A percentile compares a stretch with the other conserved stretches of the same genome.
Conservation (phyloP, 148 eudicot species). For the Rhododendron vialii region DNA sequence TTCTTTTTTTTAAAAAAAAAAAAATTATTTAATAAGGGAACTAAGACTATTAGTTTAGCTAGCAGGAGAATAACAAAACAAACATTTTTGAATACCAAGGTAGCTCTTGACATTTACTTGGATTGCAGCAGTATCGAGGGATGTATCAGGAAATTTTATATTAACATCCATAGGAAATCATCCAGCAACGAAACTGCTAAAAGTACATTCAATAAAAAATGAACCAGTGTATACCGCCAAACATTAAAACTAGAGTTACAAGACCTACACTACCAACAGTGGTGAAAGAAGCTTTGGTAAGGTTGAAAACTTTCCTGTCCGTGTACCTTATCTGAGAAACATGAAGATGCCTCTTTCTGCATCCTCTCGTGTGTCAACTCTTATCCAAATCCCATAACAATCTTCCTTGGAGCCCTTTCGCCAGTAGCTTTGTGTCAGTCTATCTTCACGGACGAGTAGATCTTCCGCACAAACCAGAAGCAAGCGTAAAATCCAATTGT, state of each 20-base stretch:
- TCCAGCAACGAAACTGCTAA: neutral
- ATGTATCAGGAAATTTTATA: neutral
- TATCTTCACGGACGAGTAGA: constrained; percentile 38
- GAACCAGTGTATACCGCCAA: neutral
- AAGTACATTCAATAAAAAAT: neutral
- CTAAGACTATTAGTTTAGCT: too few relatives aligned
- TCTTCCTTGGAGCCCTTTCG: neutral
- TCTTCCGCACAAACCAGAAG: constrained; percentile 41
- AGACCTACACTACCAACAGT: constrained; percentile 4
- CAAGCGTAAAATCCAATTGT: constrained; percentile 39
- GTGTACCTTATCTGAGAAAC: neutral
- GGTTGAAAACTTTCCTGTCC: neutral
- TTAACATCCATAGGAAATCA: neutral
- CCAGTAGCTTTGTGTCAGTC: constrained; percentile 11
- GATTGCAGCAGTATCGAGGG: neutral
- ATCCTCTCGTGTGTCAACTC: neutral
- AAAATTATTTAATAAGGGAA: too few relatives aligned
- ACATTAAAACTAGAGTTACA: neutral
- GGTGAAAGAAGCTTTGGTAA: neutral
- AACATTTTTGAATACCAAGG: neutral
- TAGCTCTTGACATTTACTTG: neutral
- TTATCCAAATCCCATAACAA: neutral
- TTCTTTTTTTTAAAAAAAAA: too few relatives aligned
- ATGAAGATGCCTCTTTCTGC: neutral
- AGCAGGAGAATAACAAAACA: too few relatives aligned